Conservation (phyloP, 148 eudicot species). For the Oxyria digyna region DNA sequence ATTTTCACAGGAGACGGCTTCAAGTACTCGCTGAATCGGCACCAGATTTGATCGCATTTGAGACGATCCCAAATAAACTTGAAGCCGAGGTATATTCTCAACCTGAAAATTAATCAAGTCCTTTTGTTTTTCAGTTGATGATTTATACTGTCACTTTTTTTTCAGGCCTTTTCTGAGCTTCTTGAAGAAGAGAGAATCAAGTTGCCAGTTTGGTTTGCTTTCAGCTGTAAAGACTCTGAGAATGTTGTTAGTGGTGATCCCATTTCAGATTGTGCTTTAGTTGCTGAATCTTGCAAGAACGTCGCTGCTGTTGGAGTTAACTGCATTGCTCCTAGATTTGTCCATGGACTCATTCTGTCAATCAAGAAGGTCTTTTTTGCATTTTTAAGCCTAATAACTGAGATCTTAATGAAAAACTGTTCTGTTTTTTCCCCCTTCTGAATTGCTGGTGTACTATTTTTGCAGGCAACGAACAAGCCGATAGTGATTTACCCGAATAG, state of each 20-base stretch:
- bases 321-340: slow-evolving; percentile 53
- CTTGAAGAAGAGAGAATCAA: slow-evolving; percentile 48
- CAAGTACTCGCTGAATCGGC: slow-evolving; percentile 51
- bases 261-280: slow-evolving; percentile 36
- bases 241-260: slow-evolving; percentile 48
- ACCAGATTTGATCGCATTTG: slow-evolving; percentile 62
- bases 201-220: slow-evolving; percentile 57
- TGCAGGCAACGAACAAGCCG: slow-evolving; percentile 40
- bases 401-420: too few relatives aligned
- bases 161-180: slow-evolving; percentile 52
- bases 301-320: slow-evolving; percentile 61
- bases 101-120: not conserved
- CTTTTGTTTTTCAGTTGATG: too few relatives aligned
- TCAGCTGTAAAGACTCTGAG: slow-evolving; percentile 38
- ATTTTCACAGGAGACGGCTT: slow-evolving; percentile 57
- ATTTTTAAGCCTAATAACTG: too few relatives aligned
- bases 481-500: slow-evolving; percentile 55
- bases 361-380: slow-evolving; percentile 42
- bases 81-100: slow-evolving; percentile 50
- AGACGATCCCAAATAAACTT: slow-evolving; percentile 53
- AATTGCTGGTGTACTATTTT: too few relatives aligned
- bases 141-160: too few relatives aligned
- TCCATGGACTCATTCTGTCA: slow-evolving; percentile 31
- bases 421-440: too few relatives aligned
- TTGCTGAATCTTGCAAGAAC: slow-evolving; percentile 38